Percentiles rank a stretch among this genome's conserved stretches.
Evolutionary conservation across 305 asterid genomes (phyloP).

Genomic region (Plantago coronopus): DNA sequence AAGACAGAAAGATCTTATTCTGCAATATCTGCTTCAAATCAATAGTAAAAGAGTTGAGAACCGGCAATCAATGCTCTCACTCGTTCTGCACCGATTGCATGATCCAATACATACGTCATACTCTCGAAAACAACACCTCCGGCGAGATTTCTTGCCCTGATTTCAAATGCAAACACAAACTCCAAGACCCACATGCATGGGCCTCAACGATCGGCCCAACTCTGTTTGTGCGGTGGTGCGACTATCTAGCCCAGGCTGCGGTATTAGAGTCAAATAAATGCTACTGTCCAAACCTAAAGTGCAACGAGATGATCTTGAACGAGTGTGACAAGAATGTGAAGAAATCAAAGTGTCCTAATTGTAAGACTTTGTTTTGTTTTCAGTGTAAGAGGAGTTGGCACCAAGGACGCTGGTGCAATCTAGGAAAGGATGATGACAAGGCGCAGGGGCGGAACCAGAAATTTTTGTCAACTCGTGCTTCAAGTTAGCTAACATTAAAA

Average conservation of each 20-base stretch:
- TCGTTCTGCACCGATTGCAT: background rate
- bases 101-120: background rate
- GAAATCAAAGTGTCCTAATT: background rate
- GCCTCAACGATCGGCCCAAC: background rate
- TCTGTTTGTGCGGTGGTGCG: background rate
- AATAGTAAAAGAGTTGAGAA: background rate
- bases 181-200: slow-evolving; percentile 3
- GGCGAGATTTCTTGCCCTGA: background rate
- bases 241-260: background rate
- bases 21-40: background rate
- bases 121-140: background rate
- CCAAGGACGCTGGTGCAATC: background rate
- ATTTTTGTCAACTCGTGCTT: no score
- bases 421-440: no score
- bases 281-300: background rate
- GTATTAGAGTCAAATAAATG: background rate
- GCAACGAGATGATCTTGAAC: background rate
- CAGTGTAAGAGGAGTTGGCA: background rate
- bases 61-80: background rate
- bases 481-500: no score
- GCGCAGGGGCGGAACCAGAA: no score
- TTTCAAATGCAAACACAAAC: background rate
- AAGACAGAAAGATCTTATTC: no score
- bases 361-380: background rate
- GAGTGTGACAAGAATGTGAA: background rate